Evolutionary conservation across 345 rosid species (phyloP).

Genomic region (Gossypium australe): DNA sequence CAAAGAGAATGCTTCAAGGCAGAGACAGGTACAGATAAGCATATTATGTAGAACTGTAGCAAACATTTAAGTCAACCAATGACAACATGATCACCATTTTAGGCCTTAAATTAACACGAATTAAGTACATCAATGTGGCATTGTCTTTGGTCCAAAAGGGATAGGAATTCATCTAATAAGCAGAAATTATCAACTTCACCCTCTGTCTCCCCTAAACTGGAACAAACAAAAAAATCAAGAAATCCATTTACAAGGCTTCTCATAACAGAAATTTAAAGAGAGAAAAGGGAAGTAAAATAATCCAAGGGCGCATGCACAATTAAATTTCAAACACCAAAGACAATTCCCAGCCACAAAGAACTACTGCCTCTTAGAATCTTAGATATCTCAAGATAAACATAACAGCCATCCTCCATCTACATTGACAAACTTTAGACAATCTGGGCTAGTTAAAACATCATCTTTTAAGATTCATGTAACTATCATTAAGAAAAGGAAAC

Average conservation of each 20-base stretch:
- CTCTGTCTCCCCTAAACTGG: not conserved
- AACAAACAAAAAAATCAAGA: not conserved
- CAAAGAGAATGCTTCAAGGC: not conserved
- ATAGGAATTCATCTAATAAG: not conserved
- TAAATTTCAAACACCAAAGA: not conserved
- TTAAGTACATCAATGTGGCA: not conserved
- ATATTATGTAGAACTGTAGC: not conserved
- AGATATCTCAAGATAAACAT: not conserved
- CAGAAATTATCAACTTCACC: not conserved
- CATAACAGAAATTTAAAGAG: not conserved
- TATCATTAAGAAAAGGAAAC: not conserved
- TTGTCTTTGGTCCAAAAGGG: not conserved
- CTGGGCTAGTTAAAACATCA: not conserved
- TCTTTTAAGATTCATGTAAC: not conserved
- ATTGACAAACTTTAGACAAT: not conserved
- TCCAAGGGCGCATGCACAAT: not conserved
- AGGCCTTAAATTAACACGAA: not conserved
- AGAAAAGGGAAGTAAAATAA: not conserved
- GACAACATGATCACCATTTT: not conserved
- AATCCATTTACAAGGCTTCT: not conserved
- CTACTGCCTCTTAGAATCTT: not conserved
- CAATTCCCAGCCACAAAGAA: not conserved
- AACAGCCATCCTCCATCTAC: not conserved
- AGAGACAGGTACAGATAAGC: not conserved
- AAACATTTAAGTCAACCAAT: not conserved